Conservation (phyloP, 805 yeast species). For the Saturnispora zaruensis region DNA sequence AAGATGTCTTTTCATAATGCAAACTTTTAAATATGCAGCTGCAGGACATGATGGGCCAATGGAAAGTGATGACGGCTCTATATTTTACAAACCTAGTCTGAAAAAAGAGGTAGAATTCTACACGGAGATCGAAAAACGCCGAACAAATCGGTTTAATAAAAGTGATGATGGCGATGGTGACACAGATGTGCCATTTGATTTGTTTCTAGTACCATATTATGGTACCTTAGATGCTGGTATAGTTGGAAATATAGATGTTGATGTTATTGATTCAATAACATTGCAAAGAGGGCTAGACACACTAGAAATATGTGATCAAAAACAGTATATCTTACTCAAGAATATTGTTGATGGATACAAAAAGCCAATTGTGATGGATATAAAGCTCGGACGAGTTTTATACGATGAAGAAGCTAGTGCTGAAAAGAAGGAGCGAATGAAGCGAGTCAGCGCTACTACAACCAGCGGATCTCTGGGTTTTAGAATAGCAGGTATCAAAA, state of each 20-base stretch:
- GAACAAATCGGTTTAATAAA: not conserved
- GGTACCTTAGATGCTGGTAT: constrained; percentile 32
- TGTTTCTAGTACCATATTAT: constrained; percentile 31
- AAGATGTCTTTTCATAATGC: constrained; percentile 8
- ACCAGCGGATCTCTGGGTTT: constrained; percentile 74
- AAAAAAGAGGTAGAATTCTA: constrained; percentile 74
- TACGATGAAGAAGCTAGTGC: constrained; percentile 52
- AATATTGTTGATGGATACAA: constrained; percentile 56
- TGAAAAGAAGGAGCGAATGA: constrained; percentile 57
- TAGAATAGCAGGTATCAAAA: constrained; percentile 84
- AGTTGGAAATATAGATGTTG: constrained; percentile 12
- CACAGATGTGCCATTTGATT: constrained; percentile 1
- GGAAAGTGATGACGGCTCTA: constrained; percentile 49
- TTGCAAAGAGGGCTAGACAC: constrained; percentile 12
- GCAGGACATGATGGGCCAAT: constrained; percentile 89
- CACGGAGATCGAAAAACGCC: constrained; percentile 24
- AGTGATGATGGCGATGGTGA: constrained; percentile 11
- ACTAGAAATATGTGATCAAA: constrained; percentile 13
- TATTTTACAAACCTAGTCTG: constrained; percentile 64
- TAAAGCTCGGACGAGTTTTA: constrained; percentile 68
- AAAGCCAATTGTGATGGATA: constrained; percentile 69
- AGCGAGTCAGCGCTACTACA: constrained; percentile 55
- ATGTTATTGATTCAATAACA: constrained; percentile 19
- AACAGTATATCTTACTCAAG: constrained; percentile 54
- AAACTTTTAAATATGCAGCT: constrained; percentile 55